Conservation (phyloP, 371 early-diverging fungal species). For the Zancudomyces culisetae region DNA sequence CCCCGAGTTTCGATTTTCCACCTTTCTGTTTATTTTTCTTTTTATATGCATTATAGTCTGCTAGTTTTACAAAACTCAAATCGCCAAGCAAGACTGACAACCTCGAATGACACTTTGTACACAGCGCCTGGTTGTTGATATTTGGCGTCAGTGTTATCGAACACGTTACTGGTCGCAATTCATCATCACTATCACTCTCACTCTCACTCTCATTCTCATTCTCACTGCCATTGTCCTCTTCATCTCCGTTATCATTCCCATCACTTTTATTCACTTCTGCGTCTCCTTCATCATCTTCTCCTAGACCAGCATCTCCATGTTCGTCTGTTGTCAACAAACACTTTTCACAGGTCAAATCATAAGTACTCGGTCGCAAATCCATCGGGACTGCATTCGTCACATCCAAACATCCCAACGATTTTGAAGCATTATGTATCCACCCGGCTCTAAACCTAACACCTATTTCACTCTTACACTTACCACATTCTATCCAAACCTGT, state of each 20-base stretch:
- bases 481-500: slow-evolving; percentile 43
- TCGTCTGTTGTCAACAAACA: slow-evolving; percentile 9
- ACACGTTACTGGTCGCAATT: too few relatives aligned
- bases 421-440: slow-evolving; percentile 32
- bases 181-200: background rate
- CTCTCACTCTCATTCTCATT: background rate
- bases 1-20: slow-evolving; percentile 1
- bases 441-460: slow-evolving; percentile 38
- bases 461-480: slow-evolving; percentile 38
- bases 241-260: too few relatives aligned
- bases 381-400: slow-evolving; percentile 39
- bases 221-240: background rate
- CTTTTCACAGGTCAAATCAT: slow-evolving; percentile 37
- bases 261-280: background rate
- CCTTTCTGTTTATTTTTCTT: slow-evolving; percentile 1
- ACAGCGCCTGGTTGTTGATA: slow-evolving; percentile 15
- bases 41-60: too few relatives aligned
- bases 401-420: slow-evolving; percentile 50
- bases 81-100: slow-evolving; percentile 26
- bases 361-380: slow-evolving; percentile 45
- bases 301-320: background rate
- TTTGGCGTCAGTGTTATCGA: slow-evolving; percentile 12
- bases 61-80: slow-evolving; percentile 30
- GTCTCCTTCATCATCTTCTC: background rate
- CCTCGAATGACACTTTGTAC: slow-evolving; percentile 33